A percentile compares a stretch with the other conserved stretches of the same genome.
These are phyloP conservation scores for Letharia columbiana DNA, from an alignment of 495 filamentous ascomycete species.

Conservation along the genomic window DNA sequence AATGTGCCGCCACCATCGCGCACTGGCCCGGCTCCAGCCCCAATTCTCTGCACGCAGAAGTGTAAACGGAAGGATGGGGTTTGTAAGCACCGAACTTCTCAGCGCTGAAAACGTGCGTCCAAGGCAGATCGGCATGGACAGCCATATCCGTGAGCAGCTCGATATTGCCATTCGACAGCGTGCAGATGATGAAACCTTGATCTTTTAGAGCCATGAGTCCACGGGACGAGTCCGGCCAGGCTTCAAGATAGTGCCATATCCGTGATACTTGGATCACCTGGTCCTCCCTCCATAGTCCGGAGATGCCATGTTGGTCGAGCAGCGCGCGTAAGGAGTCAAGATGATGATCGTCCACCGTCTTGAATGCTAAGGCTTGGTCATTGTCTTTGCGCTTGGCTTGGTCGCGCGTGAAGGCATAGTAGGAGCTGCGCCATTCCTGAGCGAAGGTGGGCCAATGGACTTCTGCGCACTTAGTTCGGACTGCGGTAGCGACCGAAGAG, in stretches of 20 bases:
- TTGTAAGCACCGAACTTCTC: conserved; percentile 75
- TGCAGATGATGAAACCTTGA: conserved; percentile 46
- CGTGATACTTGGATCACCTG: conserved; percentile 50
- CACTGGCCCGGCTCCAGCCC: conserved; percentile 52
- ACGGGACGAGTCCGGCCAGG: conserved; percentile 55
- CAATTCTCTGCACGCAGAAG: conserved; percentile 52
- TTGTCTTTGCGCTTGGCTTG: conserved; percentile 30
- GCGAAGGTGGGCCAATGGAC: conserved; percentile 55
- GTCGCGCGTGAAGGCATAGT: conserved; percentile 49
- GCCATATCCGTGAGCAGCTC: conserved; percentile 57
- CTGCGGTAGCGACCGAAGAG: conserved; percentile 37
- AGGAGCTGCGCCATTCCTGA: conserved; percentile 59
- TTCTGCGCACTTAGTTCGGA: conserved; percentile 39
- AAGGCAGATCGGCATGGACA: conserved; percentile 48
- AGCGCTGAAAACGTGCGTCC: conserved; percentile 51
- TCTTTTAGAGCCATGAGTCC: conserved; percentile 50
- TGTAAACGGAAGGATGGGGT: conserved; percentile 58
- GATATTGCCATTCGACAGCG: conserved; percentile 67
- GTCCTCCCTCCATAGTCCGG: conserved; percentile 48
- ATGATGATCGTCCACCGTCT: conserved; percentile 62
- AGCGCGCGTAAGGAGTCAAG: conserved; percentile 49
- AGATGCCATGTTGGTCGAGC: conserved; percentile 45
- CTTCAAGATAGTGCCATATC: conserved; percentile 61
- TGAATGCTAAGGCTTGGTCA: conserved; percentile 34
- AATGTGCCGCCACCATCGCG: conserved; percentile 71